These are phyloP conservation scores for Melastoma candidum DNA, from an alignment of 441 rosid genomes.

Conservation along the genomic window DNA sequence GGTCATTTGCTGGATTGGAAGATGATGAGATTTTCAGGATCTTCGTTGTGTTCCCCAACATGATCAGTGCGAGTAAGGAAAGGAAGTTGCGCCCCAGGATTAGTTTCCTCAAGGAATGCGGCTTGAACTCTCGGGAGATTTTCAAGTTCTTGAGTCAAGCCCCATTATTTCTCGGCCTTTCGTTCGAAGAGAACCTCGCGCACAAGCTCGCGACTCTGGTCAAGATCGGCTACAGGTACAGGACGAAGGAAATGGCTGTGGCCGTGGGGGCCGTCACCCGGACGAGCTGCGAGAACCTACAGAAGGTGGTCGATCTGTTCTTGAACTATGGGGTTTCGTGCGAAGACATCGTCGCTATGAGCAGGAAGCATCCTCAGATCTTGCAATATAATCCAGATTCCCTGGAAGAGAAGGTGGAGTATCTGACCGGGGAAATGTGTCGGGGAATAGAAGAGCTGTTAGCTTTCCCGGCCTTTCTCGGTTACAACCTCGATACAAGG, in stretches of 20 bases:
- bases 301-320: constrained; percentile 57
- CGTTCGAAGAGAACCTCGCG: constrained; percentile 39
- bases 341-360: constrained; percentile 49
- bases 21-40: constrained; percentile 54
- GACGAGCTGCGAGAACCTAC: constrained; percentile 69
- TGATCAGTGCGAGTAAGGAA: constrained; percentile 58
- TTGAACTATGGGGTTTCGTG: constrained; percentile 48
- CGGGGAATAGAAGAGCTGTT: constrained; percentile 56
- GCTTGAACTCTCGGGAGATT: constrained; percentile 45
- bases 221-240: constrained; percentile 55
- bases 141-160: constrained; percentile 66
- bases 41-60: constrained; percentile 51
- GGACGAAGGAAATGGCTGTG: constrained; percentile 48
- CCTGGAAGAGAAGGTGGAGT: constrained; percentile 58
- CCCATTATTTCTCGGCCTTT: constrained; percentile 58
- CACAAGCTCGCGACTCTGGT: constrained; percentile 53
- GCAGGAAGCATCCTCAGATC: constrained; percentile 74
- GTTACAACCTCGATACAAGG: constrained; percentile 65
- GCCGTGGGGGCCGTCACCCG: constrained; percentile 70
- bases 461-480: constrained; percentile 73
- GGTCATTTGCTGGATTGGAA: constrained; percentile 57
- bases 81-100: constrained; percentile 61
- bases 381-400: constrained; percentile 50
- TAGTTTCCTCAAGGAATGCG: constrained; percentile 58
- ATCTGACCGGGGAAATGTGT: constrained; percentile 60